These are phyloP conservation scores for Martensiomyces pterosporus DNA, from an alignment of 192 early-diverging fungal genomes.

Conservation along the genomic window DNA sequence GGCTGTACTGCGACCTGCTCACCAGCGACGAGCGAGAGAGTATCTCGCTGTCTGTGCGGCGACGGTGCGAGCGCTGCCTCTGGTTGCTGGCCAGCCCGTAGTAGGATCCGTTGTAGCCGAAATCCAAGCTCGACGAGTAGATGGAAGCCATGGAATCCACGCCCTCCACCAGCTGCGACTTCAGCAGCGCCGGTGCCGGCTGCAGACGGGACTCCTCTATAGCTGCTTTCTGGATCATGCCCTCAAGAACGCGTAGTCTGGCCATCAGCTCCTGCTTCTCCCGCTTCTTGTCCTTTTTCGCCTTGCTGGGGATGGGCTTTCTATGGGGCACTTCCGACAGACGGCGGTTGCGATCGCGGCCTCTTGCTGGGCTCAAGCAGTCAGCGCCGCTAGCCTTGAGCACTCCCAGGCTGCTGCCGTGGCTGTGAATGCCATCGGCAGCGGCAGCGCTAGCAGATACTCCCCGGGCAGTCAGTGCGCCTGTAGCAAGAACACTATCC, in stretches of 20 bases:
- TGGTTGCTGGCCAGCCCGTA: conserved; percentile 19
- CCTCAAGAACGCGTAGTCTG: conserved; percentile 35
- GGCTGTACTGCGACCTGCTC: too few species aligned
- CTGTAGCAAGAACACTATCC: too few species aligned
- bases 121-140: conserved; percentile 34
- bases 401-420: too few species aligned
- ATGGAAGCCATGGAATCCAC: conserved; percentile 40
- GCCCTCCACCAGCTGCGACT: conserved; percentile 19
- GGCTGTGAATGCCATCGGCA: too few species aligned
- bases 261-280: conserved; percentile 32
- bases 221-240: conserved; percentile 37
- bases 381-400: too few species aligned
- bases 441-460: too few species aligned
- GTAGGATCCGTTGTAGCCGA: conserved; percentile 31
- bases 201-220: conserved; percentile 40
- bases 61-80: conserved; percentile 4
- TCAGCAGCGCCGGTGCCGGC: conserved; percentile 22
- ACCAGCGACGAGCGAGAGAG: too few species aligned
- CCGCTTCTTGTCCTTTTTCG: not conserved
- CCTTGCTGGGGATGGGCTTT: conserved; percentile 9
- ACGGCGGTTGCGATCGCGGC: conserved; percentile 14
- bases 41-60: too few species aligned
- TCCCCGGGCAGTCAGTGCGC: too few species aligned
- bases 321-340: conserved; percentile 13
- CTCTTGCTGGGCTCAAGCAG: conserved; percentile 30